Percentiles rank a stretch among this genome's conserved stretches.
These are phyloP conservation scores for Rutstroemia sp. DNA, from an alignment of 2,329 filamentous ascomycete genomes.

Conservation along the genomic window DNA sequence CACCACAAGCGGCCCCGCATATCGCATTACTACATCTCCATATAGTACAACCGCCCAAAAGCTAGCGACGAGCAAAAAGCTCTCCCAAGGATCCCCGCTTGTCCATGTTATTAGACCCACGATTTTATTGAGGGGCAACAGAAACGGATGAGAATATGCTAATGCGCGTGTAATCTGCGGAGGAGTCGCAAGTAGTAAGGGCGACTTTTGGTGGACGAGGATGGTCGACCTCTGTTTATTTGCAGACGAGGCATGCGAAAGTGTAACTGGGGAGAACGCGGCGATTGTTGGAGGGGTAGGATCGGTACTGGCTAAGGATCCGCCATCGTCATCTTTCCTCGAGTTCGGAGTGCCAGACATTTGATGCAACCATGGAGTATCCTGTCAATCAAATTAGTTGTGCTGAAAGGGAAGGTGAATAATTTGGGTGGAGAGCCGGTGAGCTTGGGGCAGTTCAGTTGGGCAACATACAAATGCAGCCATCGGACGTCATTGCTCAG, in stretches of 20 bases:
- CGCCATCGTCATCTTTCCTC: constrained; percentile 24
- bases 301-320: constrained; percentile 23
- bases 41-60: constrained; percentile 89
- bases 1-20: constrained; percentile 75
- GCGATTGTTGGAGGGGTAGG: constrained; percentile 68
- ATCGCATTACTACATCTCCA: constrained; percentile 73
- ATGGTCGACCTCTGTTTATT: constrained; percentile 81
- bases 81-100: constrained; percentile 90
- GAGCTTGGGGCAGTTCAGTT: constrained; percentile 6
- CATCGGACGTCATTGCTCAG: constrained; percentile 29
- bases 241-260: constrained; percentile 54
- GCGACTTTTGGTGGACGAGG: constrained; percentile 94
- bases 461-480: constrained; percentile 28
- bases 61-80: constrained; percentile 75
- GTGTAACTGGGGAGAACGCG: constrained; percentile 78
- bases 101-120: constrained; percentile 90
- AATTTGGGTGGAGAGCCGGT: constrained; percentile 1
- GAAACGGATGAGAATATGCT: constrained; percentile 91
- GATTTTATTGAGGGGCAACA: constrained; percentile 80
- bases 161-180: constrained; percentile 90
- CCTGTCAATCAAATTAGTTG: constrained; percentile 20
- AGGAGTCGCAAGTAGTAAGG: constrained; percentile 83
- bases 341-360: constrained; percentile 29
- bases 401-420: background rate
- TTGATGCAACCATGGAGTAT: constrained; percentile 30